Base-by-base conservation (phyloP, 2,329 filamentous ascomycete genomes). In the Fusarium abutilonis region DNA sequence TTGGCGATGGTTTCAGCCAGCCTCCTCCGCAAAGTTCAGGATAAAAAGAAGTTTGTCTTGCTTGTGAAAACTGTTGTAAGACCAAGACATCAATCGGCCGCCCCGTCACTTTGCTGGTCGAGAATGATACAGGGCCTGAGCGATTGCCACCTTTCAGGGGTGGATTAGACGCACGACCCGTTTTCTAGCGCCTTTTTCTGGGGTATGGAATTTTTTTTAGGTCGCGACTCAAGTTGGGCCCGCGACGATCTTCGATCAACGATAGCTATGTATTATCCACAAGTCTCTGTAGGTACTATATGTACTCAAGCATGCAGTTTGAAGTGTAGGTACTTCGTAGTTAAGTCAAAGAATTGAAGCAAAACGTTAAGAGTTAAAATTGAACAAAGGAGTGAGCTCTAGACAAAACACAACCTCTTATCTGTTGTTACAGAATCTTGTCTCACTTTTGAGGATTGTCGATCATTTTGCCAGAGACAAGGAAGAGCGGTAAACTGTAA, bases 111-210 rank as follows among this genome's bases (percentile, higher is more conserved):
- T 28, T 52, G 31, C 38, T 47, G 11, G 47, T 32, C 54, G 40
- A 45, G 45, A 42, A 17, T 36, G 32, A 39, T 32, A 53, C 36
- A 54, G 50, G 48, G 45, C 53, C 35, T 49, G 50, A 31, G 36
- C 36, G n/a, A 53, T 68, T 56, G 67, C 67, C 67, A 68, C 66
- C 45, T 41, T 42, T 60, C 56, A 60, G 50, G 52, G 45, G 59
- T 52, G 56, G 47, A 41, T 44, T 53, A 38, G 38, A 58, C 45
- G 43, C 48, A 50, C 14, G 61, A 43, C 64, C 66, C 62, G 53
- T 68, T 68, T 63, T 64, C 58, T 69, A 69, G 60, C 66, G 64
- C 29, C 26, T 43, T 53, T 62, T 64, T 45, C 63, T 63, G 56
- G 63, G 65, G 53, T 58, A 56, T 43, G 39, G 48, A 7, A n/a